Base-by-base conservation (phyloP, 306 rosid species). In the Dalbergia cochinchinensis region DNA sequence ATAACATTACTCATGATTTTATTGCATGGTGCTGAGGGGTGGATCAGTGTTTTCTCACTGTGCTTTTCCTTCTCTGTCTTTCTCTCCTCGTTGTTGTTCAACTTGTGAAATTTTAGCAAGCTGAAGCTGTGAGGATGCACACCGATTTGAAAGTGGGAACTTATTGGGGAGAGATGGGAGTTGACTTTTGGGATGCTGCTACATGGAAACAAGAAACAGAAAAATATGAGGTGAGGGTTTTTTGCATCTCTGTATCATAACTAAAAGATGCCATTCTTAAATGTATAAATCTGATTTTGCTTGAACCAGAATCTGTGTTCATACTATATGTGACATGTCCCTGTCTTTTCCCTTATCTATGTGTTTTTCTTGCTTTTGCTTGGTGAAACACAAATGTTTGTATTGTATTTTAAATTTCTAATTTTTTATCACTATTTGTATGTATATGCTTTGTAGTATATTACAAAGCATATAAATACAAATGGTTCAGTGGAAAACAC, bases 141-240 rank as follows among this genome's bases (percentile, higher is more conserved):
- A 89, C 96, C 0, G 96, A 94, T 79, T 78, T 94, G 64, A 86
- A 86, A 18, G 78, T 94, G 39, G 98, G 97, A 26, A 80, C 22
- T 77, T 94, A 88, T 67, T 94, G 86, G 87, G 97, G 99, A 77
- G 92, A 68, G 0, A 90, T 88, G 97, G 92, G 95, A 68, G 87
- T 89, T 44, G 97, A 94, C 79, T 85, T 3, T 33, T 94, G 99
- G 99, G 78, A 86, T 35, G 85, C 22, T 65, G 81, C 78, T 7
- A 39, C 11, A 4, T 94, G 98, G 98, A 78, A 81, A 54, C 11
- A 35, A 66, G 86, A 94, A 86, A 55, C 76, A 3, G 88, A 78
- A 15, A 84, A 91, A 62, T 35, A 87, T 11, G 97, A 94, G 98
- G 98, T 88, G 74, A 73, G 75, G 33, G 45, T 14, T 62, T 78